These are phyloP conservation scores for Neofusicoccum kwambonambiense DNA, from an alignment of 2,329 filamentous ascomycete species.

Conservation along the genomic window DNA sequence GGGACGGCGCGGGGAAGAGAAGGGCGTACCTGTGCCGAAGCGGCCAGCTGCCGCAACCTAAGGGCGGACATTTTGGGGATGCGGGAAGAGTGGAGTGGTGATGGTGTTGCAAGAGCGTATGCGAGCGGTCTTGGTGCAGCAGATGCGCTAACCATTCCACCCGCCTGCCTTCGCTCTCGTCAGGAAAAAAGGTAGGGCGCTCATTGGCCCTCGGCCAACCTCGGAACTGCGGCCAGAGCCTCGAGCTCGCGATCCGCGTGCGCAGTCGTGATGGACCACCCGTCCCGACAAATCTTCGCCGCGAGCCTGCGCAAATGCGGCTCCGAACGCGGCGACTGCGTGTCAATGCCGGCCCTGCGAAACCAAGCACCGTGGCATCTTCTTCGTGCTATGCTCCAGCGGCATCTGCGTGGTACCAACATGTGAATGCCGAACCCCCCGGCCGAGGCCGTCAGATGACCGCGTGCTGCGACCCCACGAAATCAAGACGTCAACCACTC, in stretches of 20 bases:
- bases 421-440: slow-evolving; percentile 6
- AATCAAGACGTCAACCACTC: not conserved
- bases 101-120: slow-evolving; percentile 12
- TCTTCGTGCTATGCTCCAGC: not conserved
- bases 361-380: not conserved
- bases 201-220: slow-evolving; percentile 18
- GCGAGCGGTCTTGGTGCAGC: slow-evolving; percentile 3
- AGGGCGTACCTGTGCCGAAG: slow-evolving; percentile 15
- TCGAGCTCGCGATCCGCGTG: slow-evolving; percentile 17
- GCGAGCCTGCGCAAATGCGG: not conserved
- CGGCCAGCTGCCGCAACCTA: slow-evolving; percentile 19
- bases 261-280: slow-evolving; percentile 10
- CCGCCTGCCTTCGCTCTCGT: slow-evolving; percentile 10
- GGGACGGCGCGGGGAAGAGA: not conserved
- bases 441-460: slow-evolving; percentile 3
- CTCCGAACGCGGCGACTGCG: not conserved
- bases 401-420: not conserved
- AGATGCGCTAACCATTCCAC: slow-evolving; percentile 11
- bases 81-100: slow-evolving; percentile 10
- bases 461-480: not conserved
- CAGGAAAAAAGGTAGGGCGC: slow-evolving; percentile 14
- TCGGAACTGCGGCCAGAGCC: slow-evolving; percentile 11
- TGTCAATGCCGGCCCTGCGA: not conserved
- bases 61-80: slow-evolving; percentile 17
- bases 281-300: slow-evolving; percentile 14